Base-by-base conservation (phyloP, 805 yeast genomes). In the Debaryomyces tyrocola region DNA sequence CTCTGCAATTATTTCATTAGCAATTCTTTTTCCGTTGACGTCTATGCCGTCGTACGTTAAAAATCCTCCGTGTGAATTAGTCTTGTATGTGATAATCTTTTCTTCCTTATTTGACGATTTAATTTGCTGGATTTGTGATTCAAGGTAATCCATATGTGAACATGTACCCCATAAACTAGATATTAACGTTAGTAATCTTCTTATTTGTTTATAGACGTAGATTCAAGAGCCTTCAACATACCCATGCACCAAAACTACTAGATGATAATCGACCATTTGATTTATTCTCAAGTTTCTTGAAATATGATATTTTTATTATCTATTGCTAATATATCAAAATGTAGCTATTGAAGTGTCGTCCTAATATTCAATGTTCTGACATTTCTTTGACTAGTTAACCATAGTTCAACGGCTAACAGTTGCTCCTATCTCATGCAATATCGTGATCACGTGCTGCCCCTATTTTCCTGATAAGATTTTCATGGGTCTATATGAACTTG, bases 21-120 rank as follows among this genome's bases (percentile, higher is more conserved):
- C 82, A 6, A 87, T 85, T 18, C 95, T 70, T 41, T 82, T 73
- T 1, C 96, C 96, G 58, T 94, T 88, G 21, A 88, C 82, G 53
- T 89, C 96, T 18, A 89, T 82, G 2, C 96, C 96, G 59, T 90
- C 96, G 55, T 88, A 84, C 2, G 96, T 90, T 57, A 79, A 78
- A 59, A 82, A 87, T 6, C 91, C 92, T 45, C 80, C 77, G 57
- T 87, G 89, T 0, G 84, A 73, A 12, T 74, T 75, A 0, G 89
- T 74, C 38, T 77, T 71, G 55, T 81, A 78, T 18, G 80, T 75
- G 2, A 76, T 61, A 1, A 67, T 31, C n/a, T 54, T 46, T 17
- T 62, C 66, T 10, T 50, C 39, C 11, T 50, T 59, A 21, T 58
- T 57, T 1, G 49, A 43, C 2, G 60, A 61, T 2, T 59, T 57